Evolutionary conservation across 441 rosid species (phyloP), one percentile per base, ranked within the genome.

Genomic region (Populus hybrid): DNA sequence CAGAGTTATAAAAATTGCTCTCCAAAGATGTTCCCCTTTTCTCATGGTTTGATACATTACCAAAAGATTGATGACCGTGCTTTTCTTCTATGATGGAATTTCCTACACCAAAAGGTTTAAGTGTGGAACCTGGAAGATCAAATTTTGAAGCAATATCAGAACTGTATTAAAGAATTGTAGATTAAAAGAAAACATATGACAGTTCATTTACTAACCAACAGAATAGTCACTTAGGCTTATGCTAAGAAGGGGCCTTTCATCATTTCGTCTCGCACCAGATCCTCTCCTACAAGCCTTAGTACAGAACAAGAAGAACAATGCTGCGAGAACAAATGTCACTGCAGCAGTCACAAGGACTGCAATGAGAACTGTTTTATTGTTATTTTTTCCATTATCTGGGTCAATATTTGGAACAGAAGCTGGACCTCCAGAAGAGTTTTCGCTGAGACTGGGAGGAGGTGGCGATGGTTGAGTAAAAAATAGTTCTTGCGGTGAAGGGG

Each of bases 201-300:
- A 73, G 72, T 38, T 69, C n/a, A 34, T 46, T 73, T 50, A 76
- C 14, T 34, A 88, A 93, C 97, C 91, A 69, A 77, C 50, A 75
- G 97, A 88, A 83, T 84, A 85, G 75, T 92, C 93, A 38, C 84
- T 89, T 81, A 85, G 74, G 88, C 95, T 92, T 80, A 94, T 82
- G 85, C 93, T 86, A 83, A 96, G 97, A 80, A 96, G 98, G 73
- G 96, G 99, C 65, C 88, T 87, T 71, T 94, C 97, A 79, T 96
- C 98, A 78, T 89, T 90, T 82, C 36, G 87, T 76, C 82, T 79
- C 69, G 21, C 78, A 70, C 77, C 84, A 79, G 88, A 78, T 36
- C 88, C 83, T 11, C 76, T 75, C 71, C 86, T 70, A 78, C 84
- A 89, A 59, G 86, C 76, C 79, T 76, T 85, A 73, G 73, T 79